phyloP scores from a whole-genome alignment of 495 filamentous ascomycete species.

The Neurospora pannonica region DNA sequence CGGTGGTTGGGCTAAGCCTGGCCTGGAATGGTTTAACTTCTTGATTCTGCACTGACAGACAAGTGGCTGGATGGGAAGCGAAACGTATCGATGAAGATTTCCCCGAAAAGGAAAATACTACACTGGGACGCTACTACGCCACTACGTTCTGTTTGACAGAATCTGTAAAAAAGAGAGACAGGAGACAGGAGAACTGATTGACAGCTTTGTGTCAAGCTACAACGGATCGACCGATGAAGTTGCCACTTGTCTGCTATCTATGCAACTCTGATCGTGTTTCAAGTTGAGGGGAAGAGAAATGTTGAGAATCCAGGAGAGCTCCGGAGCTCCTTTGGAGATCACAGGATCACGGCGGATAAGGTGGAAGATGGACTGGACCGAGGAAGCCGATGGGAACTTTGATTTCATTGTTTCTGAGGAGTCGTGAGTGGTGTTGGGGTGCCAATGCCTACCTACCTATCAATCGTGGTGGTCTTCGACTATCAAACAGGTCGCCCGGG shows the following conservation, averaged over 20 bases:
- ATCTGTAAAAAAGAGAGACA: neutral
- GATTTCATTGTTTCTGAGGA: neutral
- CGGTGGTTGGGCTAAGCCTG: neutral
- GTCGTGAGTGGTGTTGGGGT: neutral
- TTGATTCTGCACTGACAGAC: neutral
- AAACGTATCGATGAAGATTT: neutral
- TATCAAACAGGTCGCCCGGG: neutral
- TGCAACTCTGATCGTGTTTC: neutral
- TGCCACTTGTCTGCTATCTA: neutral
- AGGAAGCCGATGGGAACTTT: neutral
- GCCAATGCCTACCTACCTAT: neutral
- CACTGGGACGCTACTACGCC: neutral
- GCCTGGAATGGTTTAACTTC: neutral
- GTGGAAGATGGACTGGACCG: neutral
- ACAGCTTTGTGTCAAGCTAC: neutral
- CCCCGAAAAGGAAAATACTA: neutral
- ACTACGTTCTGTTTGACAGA: neutral
- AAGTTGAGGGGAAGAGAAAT: neutral
- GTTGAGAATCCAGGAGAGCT: neutral
- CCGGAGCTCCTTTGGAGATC: neutral
- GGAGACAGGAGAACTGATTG: neutral
- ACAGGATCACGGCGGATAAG: neutral
- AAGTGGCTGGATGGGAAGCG: neutral
- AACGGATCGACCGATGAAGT: neutral
- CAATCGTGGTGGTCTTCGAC: neutral